A percentile compares a stretch with the other conserved stretches of the same genome.
phyloP scores from a whole-genome alignment of 352 stramenopile species.

The Phytopythium oedochilum region DNA sequence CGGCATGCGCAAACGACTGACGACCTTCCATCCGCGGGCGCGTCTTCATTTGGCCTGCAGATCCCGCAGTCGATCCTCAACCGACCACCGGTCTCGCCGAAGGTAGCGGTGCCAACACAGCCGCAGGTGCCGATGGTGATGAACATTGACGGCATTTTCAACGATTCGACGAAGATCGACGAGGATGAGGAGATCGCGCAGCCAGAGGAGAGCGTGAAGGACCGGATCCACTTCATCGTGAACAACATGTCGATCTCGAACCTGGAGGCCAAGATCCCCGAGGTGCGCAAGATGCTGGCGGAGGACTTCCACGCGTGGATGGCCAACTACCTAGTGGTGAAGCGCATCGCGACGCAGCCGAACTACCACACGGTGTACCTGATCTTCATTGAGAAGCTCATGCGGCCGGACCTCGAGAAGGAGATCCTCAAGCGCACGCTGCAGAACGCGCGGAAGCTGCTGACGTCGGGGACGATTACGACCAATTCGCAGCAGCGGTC shows the following conservation, averaged over 20 bases:
- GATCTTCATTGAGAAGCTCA: conserved; percentile 97
- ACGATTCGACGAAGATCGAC: conserved; percentile 56
- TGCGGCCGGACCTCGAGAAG: conserved; percentile 88
- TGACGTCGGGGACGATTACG: conserved; percentile 97
- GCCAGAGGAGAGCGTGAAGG: conserved; percentile 85
- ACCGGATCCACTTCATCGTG: conserved; percentile 99
- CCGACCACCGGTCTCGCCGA: conserved; percentile 38
- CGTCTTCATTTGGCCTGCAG: conserved; percentile 21
- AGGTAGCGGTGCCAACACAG: conserved; percentile 34
- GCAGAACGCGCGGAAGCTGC: conserved; percentile 93
- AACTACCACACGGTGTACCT: conserved; percentile 99
- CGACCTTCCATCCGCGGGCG: neutral
- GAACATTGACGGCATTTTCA: conserved; percentile 83
- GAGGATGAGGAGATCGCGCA: conserved; percentile 61
- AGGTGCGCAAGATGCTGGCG: conserved; percentile 94
- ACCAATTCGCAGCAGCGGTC: conserved; percentile 97
- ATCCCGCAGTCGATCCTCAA: conserved; percentile 39
- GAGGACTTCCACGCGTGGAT: conserved; percentile 96
- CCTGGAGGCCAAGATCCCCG: conserved; percentile 94
- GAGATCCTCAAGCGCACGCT: conserved; percentile 95
- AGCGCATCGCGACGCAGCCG: conserved; percentile 97
- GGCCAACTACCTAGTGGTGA: conserved; percentile 98
- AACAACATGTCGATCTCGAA: conserved; percentile 99
- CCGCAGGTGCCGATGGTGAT: conserved; percentile 45
- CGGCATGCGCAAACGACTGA: conserved; percentile 4